Evolutionary conservation across 257 asterid genomes (phyloP).

Genomic region (Nicotiana sylvestris): DNA sequence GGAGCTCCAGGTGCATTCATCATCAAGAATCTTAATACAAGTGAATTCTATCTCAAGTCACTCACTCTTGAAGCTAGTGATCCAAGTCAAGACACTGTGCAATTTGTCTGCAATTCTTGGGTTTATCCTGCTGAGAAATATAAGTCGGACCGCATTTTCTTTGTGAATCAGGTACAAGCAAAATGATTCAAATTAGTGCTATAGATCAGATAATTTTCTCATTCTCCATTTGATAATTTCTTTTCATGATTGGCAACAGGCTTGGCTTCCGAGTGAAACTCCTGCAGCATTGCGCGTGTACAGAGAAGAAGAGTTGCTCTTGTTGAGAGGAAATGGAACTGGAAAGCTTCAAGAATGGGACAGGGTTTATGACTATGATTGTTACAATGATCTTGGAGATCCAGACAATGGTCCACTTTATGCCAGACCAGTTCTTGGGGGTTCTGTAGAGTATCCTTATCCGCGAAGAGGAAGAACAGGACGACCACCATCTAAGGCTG

Average conservation of each 20-base stretch:
- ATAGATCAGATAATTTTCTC: not conserved
- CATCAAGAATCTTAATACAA: conserved; percentile 44
- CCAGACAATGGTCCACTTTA: conserved; percentile 8
- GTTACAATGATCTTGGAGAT: conserved; percentile 14
- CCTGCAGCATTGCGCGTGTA: conserved; percentile 12
- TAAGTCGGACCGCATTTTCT: conserved; percentile 49
- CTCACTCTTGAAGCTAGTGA: conserved; percentile 50
- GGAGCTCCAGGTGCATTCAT: conserved; percentile 64
- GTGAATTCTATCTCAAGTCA: conserved; percentile 64
- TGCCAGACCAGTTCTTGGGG: conserved; percentile 12
- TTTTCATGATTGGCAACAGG: not conserved
- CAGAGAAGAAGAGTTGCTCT: conserved; percentile 15
- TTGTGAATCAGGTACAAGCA: conserved; percentile 49
- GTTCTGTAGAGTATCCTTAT: conserved; percentile 8
- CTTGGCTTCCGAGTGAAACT: conserved; percentile 15
- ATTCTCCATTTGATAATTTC: too few relatives aligned
- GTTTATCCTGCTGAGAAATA: conserved; percentile 53
- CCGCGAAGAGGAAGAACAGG: conserved; percentile 23
- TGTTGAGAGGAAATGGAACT: conserved; percentile 20
- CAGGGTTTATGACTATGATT: conserved; percentile 18
- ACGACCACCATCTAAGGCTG: not conserved
- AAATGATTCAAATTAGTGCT: too few relatives aligned
- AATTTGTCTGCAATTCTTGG: conserved; percentile 79
- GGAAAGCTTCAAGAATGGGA: conserved; percentile 16
- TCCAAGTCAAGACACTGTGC: conserved; percentile 52